Evolutionary conservation across 257 asterid genomes (phyloP), one percentile per base, ranked within the genome.

Genomic region (Solanum sitiens): DNA sequence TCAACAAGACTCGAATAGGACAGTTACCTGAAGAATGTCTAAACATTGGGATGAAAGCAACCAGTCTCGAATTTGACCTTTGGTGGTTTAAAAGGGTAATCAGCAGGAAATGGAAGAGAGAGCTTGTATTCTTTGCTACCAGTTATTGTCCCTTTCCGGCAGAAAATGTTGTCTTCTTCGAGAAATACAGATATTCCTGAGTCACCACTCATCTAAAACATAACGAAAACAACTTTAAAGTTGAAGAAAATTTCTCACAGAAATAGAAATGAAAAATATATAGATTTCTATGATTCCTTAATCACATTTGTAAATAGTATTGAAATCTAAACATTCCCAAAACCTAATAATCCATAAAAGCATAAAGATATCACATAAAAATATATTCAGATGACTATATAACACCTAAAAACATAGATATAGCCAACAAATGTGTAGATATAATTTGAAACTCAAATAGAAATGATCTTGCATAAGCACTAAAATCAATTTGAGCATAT

Each of bases 41-140:
- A 97, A 91, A 97, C 96, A 77, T 97, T 97, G 16, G 99, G 99
- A 83, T 97, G 98, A 93, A 95, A 97, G 91, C 99, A 97, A 88
- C 90, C 90, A 1, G 99, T 94, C 95, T 95, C 99, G 21, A 97
- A 97, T 87, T 95, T 95, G 50, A 97, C 96, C 93, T 92, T 97
- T 0, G 99, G 99, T 82, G 99, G 74, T 89, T 97, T 97, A 89
- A 95, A 95, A 83, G 99, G 99, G 89, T 94, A 97, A 97, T 95
- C 95, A 0, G 95, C 59, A 32, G 96, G 95, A 74, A 95, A 94
- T 27, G 30, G 30, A 27, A 27, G 30, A 27, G 30, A 27, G 30
- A 27, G 30, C 30, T 27, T 27, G 30, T 27, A 27, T 27, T 27
- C 30, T 27, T 27, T 27, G 30, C 30, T 27, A 27, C 30, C 30